Evolutionary conservation across 768 basidiomycete species (phyloP).

Genomic region (Leucocoprinus leucothites): DNA sequence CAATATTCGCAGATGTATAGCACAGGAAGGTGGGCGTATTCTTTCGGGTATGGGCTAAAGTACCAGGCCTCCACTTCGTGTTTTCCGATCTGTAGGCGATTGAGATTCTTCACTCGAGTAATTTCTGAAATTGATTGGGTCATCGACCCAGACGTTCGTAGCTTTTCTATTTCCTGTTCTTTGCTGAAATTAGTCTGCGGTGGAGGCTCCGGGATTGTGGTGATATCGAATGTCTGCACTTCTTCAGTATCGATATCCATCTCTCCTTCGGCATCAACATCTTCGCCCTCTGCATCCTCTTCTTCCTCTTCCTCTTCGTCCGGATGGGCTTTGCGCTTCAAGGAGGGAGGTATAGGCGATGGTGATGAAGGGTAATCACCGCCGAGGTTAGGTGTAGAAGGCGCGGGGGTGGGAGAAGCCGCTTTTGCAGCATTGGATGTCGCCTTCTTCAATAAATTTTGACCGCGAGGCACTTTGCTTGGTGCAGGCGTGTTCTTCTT

Average conservation of each 20-base stretch:
- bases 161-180: conserved; percentile 97
- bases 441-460: conserved; percentile 62
- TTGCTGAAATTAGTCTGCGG: conserved; percentile 80
- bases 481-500: conserved; percentile 49
- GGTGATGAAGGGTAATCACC: conserved; percentile 46
- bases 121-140: conserved; percentile 98
- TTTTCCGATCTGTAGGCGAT: conserved; percentile 92
- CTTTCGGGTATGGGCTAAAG: conserved; percentile 98
- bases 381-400: conserved; percentile 47
- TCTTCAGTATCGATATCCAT: conserved; percentile 77
- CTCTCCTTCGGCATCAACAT: conserved; percentile 63
- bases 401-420: conserved; percentile 57
- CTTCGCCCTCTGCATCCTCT: conserved; percentile 52
- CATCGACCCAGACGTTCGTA: conserved; percentile 97
- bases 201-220: conserved; percentile 47
- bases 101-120: conserved; percentile 96
- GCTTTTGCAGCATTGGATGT: conserved; percentile 62
- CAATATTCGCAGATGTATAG: conserved; percentile 99
- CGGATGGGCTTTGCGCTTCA: conserved; percentile 68
- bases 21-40: conserved; percentile 93
- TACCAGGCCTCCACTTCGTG: conserved; percentile 99
- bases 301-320: conserved; percentile 68
- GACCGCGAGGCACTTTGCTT: conserved; percentile 48
- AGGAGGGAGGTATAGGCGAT: conserved; percentile 47
- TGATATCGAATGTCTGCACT: conserved; percentile 64